Percentiles rank a stretch among this genome's conserved stretches.
Evolutionary conservation across 2,329 filamentous ascomycete species (phyloP).

Genomic region (Aspergillus sp.): DNA sequence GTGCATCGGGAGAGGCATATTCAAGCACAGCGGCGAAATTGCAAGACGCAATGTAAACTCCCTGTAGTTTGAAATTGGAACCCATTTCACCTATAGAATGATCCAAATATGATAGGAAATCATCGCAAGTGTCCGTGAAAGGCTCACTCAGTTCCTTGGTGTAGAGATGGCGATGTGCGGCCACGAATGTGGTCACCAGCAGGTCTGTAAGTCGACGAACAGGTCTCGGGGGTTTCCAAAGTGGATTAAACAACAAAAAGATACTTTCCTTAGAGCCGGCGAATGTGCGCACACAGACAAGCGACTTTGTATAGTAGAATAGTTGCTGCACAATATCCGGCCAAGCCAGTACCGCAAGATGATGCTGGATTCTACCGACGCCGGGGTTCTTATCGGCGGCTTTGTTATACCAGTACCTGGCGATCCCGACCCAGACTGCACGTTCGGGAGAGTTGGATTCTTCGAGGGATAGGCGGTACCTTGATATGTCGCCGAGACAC

Average conservation of each 20-base stretch:
- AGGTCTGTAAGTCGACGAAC: constrained; percentile 25
- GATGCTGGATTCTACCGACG: constrained; percentile 80
- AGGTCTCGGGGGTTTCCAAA: constrained; percentile 42
- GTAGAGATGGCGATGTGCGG: constrained; percentile 54
- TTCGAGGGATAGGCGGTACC: constrained; percentile 91
- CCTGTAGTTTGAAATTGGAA: constrained; percentile 53
- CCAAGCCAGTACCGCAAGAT: constrained; percentile 68
- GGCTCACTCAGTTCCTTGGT: constrained; percentile 31
- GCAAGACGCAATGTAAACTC: constrained; percentile 54
- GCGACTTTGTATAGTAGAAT: constrained; percentile 59
- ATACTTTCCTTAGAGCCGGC: constrained; percentile 57
- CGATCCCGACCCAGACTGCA: constrained; percentile 79
- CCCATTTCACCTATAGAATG: constrained; percentile 49
- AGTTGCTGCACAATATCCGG: constrained; percentile 59
- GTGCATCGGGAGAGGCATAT: constrained; percentile 48
- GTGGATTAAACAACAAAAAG: constrained; percentile 54
- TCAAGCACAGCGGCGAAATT: constrained; percentile 58
- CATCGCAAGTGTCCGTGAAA: constrained; percentile 39
- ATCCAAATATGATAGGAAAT: constrained; percentile 48
- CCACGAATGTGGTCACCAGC: constrained; percentile 53
- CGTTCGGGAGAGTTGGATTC: constrained; percentile 73
- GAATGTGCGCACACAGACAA: constrained; percentile 57
- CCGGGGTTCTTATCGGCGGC: constrained; percentile 74
- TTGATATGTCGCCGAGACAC: constrained; percentile 79
- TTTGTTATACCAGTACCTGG: constrained; percentile 79